A percentile compares a stretch with the other conserved stretches of the same genome.
These are phyloP conservation scores for Pisolithus microcarpus DNA, from an alignment of 768 basidiomycete species.

Conservation along the genomic window DNA sequence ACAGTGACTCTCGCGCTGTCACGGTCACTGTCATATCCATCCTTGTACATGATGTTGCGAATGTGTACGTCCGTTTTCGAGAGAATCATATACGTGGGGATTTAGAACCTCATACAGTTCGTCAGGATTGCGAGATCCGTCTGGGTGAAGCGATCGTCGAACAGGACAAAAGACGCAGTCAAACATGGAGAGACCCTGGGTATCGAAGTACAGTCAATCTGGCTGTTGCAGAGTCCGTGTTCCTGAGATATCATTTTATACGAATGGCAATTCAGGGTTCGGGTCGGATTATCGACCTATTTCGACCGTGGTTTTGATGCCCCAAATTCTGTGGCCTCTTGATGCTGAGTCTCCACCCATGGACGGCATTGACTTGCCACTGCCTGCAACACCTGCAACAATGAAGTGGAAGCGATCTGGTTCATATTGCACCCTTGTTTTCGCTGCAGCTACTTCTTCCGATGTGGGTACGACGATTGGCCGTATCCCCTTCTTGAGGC, in stretches of 20 bases:
- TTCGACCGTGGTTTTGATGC: conserved; percentile 15
- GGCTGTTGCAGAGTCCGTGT: conserved; percentile 19
- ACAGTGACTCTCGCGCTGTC: conserved; percentile 4
- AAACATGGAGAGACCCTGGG: conserved; percentile 18
- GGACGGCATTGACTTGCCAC: too few species aligned
- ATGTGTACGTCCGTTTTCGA: conserved; percentile 14
- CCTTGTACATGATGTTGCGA: not conserved
- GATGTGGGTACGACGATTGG: conserved; percentile 11
- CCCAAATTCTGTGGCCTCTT: conserved; percentile 16
- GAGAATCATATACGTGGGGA: conserved; percentile 14
- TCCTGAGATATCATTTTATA: conserved; percentile 26
- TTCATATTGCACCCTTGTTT: conserved; percentile 4
- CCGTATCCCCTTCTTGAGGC: conserved; percentile 8
- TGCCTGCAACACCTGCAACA: conserved; percentile 19
- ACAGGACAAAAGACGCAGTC: conserved; percentile 12
- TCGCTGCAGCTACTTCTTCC: conserved; percentile 6
- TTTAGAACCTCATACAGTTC: conserved; percentile 9
- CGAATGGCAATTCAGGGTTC: conserved; percentile 6
- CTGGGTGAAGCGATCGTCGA: conserved; percentile 12
- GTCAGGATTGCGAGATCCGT: conserved; percentile 11
- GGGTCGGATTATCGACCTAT: conserved; percentile 19
- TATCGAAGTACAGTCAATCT: conserved; percentile 24
- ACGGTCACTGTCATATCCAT: conserved; percentile 5
- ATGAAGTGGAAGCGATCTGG: conserved; percentile 22
- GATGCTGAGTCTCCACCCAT: too few species aligned